These are phyloP conservation scores for Crucibulum laeve DNA, from an alignment of 768 basidiomycete genomes.

Conservation along the genomic window DNA sequence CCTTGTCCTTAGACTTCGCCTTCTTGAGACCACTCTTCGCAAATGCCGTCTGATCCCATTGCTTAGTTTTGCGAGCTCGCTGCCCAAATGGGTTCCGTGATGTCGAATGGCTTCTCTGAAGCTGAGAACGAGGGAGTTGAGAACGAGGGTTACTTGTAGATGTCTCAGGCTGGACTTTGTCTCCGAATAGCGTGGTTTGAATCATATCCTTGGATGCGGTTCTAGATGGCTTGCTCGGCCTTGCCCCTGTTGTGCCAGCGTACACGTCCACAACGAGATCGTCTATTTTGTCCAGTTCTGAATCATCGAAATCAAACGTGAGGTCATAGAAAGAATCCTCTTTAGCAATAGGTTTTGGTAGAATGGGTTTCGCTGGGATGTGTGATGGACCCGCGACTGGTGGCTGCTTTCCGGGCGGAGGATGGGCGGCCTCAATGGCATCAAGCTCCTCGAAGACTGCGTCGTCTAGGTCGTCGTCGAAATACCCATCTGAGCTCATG, in stretches of 20 bases:
- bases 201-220: conserved; percentile 32
- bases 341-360: conserved; percentile 15
- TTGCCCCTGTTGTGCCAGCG: conserved; percentile 37
- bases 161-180: conserved; percentile 32
- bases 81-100: conserved; percentile 44
- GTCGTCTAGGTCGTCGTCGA: conserved; percentile 60
- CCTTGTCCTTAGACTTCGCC: conserved; percentile 49
- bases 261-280: conserved; percentile 45
- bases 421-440: conserved; percentile 63
- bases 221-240: conserved; percentile 27
- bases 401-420: conserved; percentile 16
- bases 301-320: conserved; percentile 53
- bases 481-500: conserved; percentile 81
- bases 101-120: conserved; percentile 39
- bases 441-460: conserved; percentile 59
- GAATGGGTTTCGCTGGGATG: conserved; percentile 8
- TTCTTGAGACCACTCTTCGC: conserved; percentile 73
- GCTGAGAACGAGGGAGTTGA: conserved; percentile 29
- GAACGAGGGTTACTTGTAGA: conserved; percentile 28
- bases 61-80: conserved; percentile 65
- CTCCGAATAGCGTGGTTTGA: conserved; percentile 70
- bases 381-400: conserved; percentile 8
- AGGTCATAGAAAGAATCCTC: conserved; percentile 49
- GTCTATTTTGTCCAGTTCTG: conserved; percentile 52
- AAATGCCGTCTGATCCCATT: conserved; percentile 89